Percentiles rank a stretch among this genome's conserved stretches.
Conservation (phyloP, 495 filamentous ascomycete species). For the Evernia prunastri region DNA sequence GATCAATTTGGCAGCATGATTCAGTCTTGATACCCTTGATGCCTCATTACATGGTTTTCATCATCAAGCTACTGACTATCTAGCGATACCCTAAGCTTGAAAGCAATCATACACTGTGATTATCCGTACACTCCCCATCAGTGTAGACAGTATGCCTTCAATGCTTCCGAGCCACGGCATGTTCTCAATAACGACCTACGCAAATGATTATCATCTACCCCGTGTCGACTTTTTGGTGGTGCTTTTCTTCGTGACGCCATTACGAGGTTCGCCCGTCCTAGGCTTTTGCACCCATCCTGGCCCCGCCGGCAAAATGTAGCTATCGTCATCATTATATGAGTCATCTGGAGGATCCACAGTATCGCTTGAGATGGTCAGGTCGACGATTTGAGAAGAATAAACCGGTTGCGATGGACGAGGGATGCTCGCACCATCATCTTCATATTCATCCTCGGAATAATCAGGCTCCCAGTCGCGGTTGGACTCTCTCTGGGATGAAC, state of each 20-base stretch:
- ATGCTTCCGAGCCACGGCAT: background rate
- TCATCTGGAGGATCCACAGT: constrained; percentile 28
- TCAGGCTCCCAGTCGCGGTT: constrained; percentile 9
- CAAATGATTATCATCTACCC: background rate
- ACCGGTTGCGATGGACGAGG: constrained; percentile 16
- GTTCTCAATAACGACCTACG: background rate
- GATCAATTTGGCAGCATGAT: too few species aligned
- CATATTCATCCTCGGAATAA: background rate
- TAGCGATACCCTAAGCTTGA: background rate
- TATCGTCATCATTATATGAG: constrained; percentile 30
- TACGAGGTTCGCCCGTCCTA: constrained; percentile 5
- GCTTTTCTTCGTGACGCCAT: constrained; percentile 1
- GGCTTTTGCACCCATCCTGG: constrained; percentile 37
- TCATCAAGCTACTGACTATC: background rate
- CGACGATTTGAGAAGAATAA: constrained; percentile 33
- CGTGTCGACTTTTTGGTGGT: constrained; percentile 1
- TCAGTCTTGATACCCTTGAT: background rate
- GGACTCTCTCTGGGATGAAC: constrained; percentile 7
- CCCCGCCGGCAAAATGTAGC: constrained; percentile 32
- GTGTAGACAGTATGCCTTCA: background rate
- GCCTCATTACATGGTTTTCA: background rate
- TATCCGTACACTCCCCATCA: background rate
- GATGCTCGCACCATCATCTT: constrained; percentile 1
- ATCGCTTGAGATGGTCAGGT: constrained; percentile 41
- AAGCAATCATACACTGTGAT: background rate